phyloP scores from a whole-genome alignment of 768 basidiomycete genomes.

The Rhodotorula graminis region DNA sequence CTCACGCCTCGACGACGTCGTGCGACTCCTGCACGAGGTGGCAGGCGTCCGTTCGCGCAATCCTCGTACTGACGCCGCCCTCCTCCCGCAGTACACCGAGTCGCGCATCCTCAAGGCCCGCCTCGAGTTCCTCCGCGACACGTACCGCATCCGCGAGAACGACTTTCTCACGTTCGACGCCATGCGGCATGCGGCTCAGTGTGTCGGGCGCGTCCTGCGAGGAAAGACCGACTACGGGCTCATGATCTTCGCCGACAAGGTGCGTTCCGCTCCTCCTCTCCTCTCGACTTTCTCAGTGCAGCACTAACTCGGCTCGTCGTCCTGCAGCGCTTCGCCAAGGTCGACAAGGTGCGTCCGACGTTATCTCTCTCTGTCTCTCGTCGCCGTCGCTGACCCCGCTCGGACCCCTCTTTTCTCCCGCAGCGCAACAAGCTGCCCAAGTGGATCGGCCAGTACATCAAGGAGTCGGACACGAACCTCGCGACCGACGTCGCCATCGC shows the following conservation, averaged over 20 bases:
- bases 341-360: slow-evolving; percentile 57
- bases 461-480: slow-evolving; percentile 93
- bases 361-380: no score
- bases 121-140: slow-evolving; percentile 94
- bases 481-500: slow-evolving; percentile 65
- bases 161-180: slow-evolving; percentile 99
- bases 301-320: not conserved
- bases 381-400: not conserved
- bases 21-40: slow-evolving; percentile 54
- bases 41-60: no score
- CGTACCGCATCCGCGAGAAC: slow-evolving; percentile 94
- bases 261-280: slow-evolving; percentile 45
- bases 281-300: not conserved
- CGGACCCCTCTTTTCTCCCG: slow-evolving; percentile 45
- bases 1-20: not conserved
- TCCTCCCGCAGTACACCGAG: slow-evolving; percentile 81
- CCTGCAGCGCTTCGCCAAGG: slow-evolving; percentile 75
- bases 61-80: slow-evolving; percentile 52
- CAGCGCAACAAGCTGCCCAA: slow-evolving; percentile 84
- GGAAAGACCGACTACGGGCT: slow-evolving; percentile 99
- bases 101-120: slow-evolving; percentile 94
- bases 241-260: slow-evolving; percentile 99
- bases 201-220: slow-evolving; percentile 92
- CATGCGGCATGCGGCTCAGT: slow-evolving; percentile 98
- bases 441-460: slow-evolving; percentile 99